Conservation (phyloP, 2,329 filamentous ascomycete species). For the Davidsoniella australis region DNA sequence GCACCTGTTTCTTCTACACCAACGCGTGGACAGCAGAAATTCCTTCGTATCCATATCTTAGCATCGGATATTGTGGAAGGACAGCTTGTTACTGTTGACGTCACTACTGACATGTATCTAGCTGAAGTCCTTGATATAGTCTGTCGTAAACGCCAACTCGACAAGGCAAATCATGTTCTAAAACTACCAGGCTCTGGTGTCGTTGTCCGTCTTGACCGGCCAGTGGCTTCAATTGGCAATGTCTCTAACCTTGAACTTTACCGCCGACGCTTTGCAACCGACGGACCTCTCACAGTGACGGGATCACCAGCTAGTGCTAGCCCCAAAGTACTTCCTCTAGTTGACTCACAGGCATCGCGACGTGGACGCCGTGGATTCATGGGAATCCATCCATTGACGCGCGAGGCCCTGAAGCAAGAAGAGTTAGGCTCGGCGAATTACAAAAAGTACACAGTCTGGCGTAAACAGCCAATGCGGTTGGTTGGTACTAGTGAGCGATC, state of each 20-base stretch:
- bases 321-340: conserved; percentile 43
- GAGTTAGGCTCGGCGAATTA: conserved; percentile 43
- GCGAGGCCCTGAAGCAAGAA: conserved; percentile 42
- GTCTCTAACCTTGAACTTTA: conserved; percentile 60
- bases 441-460: conserved; percentile 64
- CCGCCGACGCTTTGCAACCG: conserved; percentile 57
- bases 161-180: conserved; percentile 64
- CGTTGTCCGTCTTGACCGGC: conserved; percentile 59
- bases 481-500: conserved; percentile 59
- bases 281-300: conserved; percentile 50
- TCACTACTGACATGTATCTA: conserved; percentile 69
- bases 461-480: conserved; percentile 69
- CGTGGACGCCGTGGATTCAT: conserved; percentile 23
- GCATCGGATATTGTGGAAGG: conserved; percentile 52
- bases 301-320: conserved; percentile 53
- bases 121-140: conserved; percentile 66
- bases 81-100: conserved; percentile 56
- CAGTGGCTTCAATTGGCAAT: conserved; percentile 61
- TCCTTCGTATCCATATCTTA: conserved; percentile 54
- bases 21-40: conserved; percentile 47
- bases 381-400: conserved; percentile 49
- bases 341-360: conserved; percentile 23
- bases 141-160: conserved; percentile 59
- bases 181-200: conserved; percentile 60
- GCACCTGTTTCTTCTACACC: conserved; percentile 27